Evolutionary conservation across 2,329 filamentous ascomycete species (phyloP), one percentile per base, ranked within the genome.

Genomic region (Rhexocercosporidium sp.): DNA sequence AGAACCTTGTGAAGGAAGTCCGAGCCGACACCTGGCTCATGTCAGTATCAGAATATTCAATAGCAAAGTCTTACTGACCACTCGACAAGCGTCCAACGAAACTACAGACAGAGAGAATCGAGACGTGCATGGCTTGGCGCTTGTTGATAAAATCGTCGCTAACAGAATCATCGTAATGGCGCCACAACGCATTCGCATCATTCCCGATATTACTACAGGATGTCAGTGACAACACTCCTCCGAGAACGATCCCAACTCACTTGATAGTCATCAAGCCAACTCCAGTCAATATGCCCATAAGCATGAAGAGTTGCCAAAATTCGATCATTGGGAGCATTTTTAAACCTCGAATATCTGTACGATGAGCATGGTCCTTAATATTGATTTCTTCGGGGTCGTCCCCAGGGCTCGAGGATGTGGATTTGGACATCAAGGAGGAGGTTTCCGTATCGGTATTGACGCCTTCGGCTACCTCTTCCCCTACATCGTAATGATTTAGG

Each of bases 221-320:
- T 11, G 41, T 69, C 25, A 71, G 66, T 39, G 14, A n/a, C 14
- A 16, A 5, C 5, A 29, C 37, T 16, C 25, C 8, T 7, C 44
- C 9, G 3, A n/a, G 18, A 3, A 34, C 12, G n/a, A 6, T 0
- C 6, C 34, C 22, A 27, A 83, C 91, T 79, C 84, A 97, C 94
- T 99, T 99, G 81, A 99, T 99, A 0, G 95, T 98, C 96, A 99
- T 99, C 71, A 99, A 82, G 12, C 96, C 96, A 74, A 97, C 92
- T 62, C 96, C 96, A 5, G 94, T 93, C 69, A 98, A 83, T n/a
- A 97, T 86, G 46, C 90, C 94, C 86, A 99, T 92, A 72, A 97
- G 89, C 66, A 86, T 79, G 79, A 96, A 98, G 31, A 97, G 81
- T 75, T 96, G 92, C 94, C 94, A 98, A 79, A 98, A 99, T 71